phyloP scores from a whole-genome alignment of 805 yeast genomes.

The Ascoidea rubescens region DNA sequence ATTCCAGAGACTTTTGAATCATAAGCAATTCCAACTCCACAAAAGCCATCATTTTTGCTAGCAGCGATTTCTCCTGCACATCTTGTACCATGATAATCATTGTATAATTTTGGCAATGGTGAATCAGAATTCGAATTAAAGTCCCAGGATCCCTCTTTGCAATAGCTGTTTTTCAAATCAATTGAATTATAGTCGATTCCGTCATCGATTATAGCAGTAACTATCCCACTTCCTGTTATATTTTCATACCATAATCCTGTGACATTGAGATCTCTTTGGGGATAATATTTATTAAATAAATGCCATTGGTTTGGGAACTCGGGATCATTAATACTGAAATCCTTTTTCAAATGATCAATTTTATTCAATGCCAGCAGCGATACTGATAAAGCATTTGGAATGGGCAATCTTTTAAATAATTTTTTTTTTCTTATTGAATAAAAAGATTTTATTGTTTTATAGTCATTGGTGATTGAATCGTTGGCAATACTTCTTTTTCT shows the following conservation, averaged over 20 bases:
- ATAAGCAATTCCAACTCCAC: conserved; percentile 97
- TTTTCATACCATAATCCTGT: conserved; percentile 73
- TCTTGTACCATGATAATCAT: conserved; percentile 91
- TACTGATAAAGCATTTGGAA: conserved; percentile 19
- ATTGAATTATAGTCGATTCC: conserved; percentile 75
- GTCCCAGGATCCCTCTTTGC: conserved; percentile 82
- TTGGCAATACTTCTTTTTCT: conserved; percentile 11
- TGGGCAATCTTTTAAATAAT: conserved; percentile 43
- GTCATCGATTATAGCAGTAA: conserved; percentile 86
- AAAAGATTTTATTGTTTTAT: conserved; percentile 27
- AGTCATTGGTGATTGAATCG: conserved; percentile 16
- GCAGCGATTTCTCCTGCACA: conserved; percentile 98
- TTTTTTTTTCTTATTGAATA: conserved; percentile 40
- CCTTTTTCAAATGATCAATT: conserved; percentile 30
- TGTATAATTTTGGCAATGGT: conserved; percentile 69
- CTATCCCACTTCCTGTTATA: conserved; percentile 69
- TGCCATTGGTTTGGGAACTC: conserved; percentile 85
- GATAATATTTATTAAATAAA: conserved; percentile 54
- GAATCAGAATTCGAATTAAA: conserved; percentile 60
- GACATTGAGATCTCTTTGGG: conserved; percentile 81
- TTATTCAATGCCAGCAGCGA: conserved; percentile 27
- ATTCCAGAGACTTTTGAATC: conserved; percentile 79
- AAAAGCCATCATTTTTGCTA: conserved; percentile 62
- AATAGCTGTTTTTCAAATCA: conserved; percentile 61
- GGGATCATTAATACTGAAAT: conserved; percentile 68